phyloP scores from a whole-genome alignment of 176 grass and related monocot species.

The Juncus inflexus region DNA sequence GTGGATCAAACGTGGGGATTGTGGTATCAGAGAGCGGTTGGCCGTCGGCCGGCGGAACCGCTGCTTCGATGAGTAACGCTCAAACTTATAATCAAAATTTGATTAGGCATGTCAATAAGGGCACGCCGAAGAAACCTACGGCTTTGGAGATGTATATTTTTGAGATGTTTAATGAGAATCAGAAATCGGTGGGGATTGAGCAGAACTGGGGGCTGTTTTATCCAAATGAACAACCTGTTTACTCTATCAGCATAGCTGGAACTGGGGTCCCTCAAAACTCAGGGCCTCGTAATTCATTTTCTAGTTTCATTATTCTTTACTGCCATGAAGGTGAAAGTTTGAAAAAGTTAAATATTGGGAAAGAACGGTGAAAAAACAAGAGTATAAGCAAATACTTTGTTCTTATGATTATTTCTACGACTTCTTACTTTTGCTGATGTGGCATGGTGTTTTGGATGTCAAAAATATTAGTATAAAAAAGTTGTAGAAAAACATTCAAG shows the following conservation, averaged over 20 bases:
- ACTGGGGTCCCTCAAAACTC: no score
- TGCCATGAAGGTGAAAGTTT: no score
- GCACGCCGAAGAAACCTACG: conserved; percentile 47
- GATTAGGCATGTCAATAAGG: conserved; percentile 44
- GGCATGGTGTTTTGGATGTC: no score
- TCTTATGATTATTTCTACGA: no score
- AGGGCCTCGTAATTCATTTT: no score
- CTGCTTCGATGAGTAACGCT: conserved; percentile 39
- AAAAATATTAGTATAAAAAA: no score
- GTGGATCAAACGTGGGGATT: conserved; percentile 1
- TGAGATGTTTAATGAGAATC: conserved; percentile 79
- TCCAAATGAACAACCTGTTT: conserved; percentile 31
- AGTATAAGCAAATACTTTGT: no score
- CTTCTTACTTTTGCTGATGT: no score
- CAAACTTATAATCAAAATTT: conserved; percentile 58
- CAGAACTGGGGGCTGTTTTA: conserved; percentile 63
- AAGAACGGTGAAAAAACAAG: no score
- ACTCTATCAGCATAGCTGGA: conserved; percentile 19
- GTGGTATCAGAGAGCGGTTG: conserved; percentile 73
- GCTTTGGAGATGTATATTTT: conserved; percentile 56
- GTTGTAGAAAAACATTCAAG: no score
- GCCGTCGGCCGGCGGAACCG: conserved; percentile 49
- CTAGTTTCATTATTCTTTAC: no score
- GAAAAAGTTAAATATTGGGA: no score
- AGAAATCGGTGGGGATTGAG: conserved; percentile 33